Evolutionary conservation across 164 flowering plant species (phyloP).

Genomic region (Tinospora cordifolia): DNA sequence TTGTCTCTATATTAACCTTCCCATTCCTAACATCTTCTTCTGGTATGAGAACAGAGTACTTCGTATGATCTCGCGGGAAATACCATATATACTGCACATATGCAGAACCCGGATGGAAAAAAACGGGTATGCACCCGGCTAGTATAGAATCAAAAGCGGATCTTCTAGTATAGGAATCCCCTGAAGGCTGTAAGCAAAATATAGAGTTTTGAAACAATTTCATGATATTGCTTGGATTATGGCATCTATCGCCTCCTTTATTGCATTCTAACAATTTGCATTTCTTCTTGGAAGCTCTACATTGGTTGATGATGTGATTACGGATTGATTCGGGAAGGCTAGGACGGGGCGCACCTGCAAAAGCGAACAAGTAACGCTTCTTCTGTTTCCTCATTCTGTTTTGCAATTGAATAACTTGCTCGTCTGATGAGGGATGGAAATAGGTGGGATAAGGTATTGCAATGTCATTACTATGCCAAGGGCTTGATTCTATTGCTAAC

Average conservation of each 20-base stretch:
- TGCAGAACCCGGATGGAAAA: constrained; percentile 70
- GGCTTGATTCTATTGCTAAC: constrained; percentile 50
- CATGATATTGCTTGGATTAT: constrained; percentile 40
- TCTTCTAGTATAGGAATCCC: constrained; percentile 60
- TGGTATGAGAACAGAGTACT: constrained; percentile 58
- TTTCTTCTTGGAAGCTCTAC: constrained; percentile 29
- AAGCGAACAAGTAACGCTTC: constrained; percentile 38
- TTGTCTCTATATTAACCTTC: constrained; percentile 34
- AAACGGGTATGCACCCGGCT: constrained; percentile 77
- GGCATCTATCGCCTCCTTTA: constrained; percentile 29
- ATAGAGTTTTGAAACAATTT: constrained; percentile 46
- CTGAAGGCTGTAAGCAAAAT: constrained; percentile 71
- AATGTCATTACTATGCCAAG: constrained; percentile 44
- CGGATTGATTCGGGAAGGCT: constrained; percentile 33
- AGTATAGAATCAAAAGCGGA: constrained; percentile 64
- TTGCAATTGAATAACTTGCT: constrained; percentile 50
- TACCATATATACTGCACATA: constrained; percentile 72
- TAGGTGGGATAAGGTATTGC: constrained; percentile 74
- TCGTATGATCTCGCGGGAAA: constrained; percentile 37
- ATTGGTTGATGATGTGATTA: constrained; percentile 46
- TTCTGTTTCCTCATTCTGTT: constrained; percentile 37
- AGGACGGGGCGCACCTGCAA: constrained; percentile 60
- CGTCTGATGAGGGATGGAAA: constrained; percentile 60
- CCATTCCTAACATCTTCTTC: constrained; percentile 30
- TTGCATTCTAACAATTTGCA: constrained; percentile 46